Evolutionary conservation across 208 protist species (phyloP), one percentile per base, ranked within the genome.

Genomic region (Lotmaria passim): DNA sequence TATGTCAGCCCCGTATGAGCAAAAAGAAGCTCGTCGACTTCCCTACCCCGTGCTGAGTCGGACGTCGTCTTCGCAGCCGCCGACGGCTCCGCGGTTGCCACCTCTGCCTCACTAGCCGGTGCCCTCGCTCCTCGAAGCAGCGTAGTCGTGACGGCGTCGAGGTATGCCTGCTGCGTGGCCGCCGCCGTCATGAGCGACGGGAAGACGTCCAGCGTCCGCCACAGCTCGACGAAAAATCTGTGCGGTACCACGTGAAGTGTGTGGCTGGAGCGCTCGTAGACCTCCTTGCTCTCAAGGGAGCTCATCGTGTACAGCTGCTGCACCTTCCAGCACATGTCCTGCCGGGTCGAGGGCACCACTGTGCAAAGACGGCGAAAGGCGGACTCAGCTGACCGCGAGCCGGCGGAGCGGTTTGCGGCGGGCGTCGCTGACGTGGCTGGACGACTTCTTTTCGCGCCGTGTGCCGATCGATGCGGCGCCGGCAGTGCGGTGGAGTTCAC

Each of bases 121-220:
- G 23, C 28, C 7, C 41, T 26, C 4, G 30, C 26, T 3, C 71
- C 71, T 6, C 71, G 71, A 23, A 90, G 78, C 47, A 94, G 67
- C 15, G 79, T 79, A 5, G 55, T 70, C 7, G 57, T 62, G 11
- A 87, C 70, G 10, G 89, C 85, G 53, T 91, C 85, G 36, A 82
- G 50, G 68, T 80, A 94, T 7, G 81, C 78, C 28, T 78, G 75
- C 62, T 79, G 71, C 39, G 90, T 59, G 50, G 87, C 60, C 21
- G 62, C 65, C 31, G 79, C 62, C 24, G 51, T 73, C 39, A 90
- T 66, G 36, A 94, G 74, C 2, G 73, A 68, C 2, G 89, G 89
- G 56, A 87, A 94, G 19, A 94, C 78, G 63, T 87, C 82, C 34
- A 94, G 60, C 0, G 76, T 75, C n/a, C 78, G 69, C 67, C 84